Base-by-base conservation (phyloP, 2,329 filamentous ascomycete species). In the Pezicula neosporulosa region DNA sequence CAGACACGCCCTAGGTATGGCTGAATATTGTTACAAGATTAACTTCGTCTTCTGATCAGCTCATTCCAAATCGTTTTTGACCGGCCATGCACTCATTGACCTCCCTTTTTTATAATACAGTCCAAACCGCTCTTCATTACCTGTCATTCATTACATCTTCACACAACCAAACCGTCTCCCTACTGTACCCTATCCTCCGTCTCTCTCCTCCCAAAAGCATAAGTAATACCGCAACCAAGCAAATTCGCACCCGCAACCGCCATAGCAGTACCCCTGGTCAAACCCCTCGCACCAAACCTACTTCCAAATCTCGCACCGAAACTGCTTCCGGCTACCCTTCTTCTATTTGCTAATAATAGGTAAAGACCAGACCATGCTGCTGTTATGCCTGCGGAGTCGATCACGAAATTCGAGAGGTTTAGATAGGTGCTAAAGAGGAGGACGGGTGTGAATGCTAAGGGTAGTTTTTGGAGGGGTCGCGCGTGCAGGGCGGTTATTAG, bases 281-380 rank as follows among this genome's bases (percentile, higher is more conserved):
- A 60, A 0, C 79, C 78, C 55, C 78, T 70, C 5, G 71, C 71
- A 2, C 72, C 72, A 59, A 80, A 76, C 55, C 75, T 77, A 48
- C 68, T 70, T 46, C 66, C 68, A 35, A 81, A 60, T 56, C 71
- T 75, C 45, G 52, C 52, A 9, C 58, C 63, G 12, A 44, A 28
- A 16, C 27, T 9, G 44, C 48, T 6, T 58, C 56, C 38, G 24
- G 16, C 33, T 38, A 33, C 45, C 21, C 57, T 80, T 59, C 85
- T 72, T 55, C 85, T 72, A 51, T 76, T 68, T 3, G 85, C 85
- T 12, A 88, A 67, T 15, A 87, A 64, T n/a, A 85, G 69, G 59
- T 87, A 87, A 38, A 86, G 63, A 1, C 81, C 82, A 30, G 80
- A 85, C 81, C 83, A 85, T 0, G 83, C 82, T 8, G 82, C 81